phyloP scores from a whole-genome alignment of 495 filamentous ascomycete species.

The Aspergillus funiculosus region DNA sequence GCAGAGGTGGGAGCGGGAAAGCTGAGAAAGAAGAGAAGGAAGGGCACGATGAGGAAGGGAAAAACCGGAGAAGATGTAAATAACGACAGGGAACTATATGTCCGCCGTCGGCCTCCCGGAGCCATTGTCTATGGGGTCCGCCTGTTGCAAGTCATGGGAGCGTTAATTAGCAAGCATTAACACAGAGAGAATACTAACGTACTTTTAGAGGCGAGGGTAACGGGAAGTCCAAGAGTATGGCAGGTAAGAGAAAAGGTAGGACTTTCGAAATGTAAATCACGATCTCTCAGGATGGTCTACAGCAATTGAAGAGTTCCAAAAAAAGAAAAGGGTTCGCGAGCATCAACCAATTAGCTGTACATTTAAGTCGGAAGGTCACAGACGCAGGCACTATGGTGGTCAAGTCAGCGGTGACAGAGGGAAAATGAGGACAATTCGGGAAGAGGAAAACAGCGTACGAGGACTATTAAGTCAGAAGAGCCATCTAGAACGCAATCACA shows the following conservation, averaged over 20 bases:
- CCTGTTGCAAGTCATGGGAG: constrained; percentile 12
- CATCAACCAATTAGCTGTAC: constrained; percentile 7
- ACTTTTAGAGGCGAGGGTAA: not conserved
- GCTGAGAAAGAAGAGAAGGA: constrained; percentile 51
- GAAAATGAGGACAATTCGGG: not conserved
- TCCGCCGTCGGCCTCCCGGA: constrained; percentile 42
- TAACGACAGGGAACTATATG: constrained; percentile 13
- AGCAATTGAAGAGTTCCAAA: not conserved
- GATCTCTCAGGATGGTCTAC: no score
- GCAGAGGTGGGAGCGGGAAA: constrained; percentile 56
- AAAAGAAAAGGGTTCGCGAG: not conserved
- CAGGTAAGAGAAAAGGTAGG: no score
- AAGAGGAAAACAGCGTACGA: not conserved
- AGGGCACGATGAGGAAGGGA: constrained; percentile 34
- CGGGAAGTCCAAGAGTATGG: no score
- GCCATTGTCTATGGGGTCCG: constrained; percentile 45
- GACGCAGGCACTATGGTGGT: not conserved
- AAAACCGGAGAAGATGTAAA: constrained; percentile 32
- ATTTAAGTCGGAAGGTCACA: not conserved
- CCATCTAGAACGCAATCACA: constrained; percentile 20
- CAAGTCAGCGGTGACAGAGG: not conserved
- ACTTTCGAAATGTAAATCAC: no score
- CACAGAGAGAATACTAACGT: not conserved
- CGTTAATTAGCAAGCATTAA: constrained; percentile 11
- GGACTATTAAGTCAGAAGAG: constrained; percentile 13